phyloP scores from a whole-genome alignment of 768 basidiomycete genomes.

The Phallus indusiatus region DNA sequence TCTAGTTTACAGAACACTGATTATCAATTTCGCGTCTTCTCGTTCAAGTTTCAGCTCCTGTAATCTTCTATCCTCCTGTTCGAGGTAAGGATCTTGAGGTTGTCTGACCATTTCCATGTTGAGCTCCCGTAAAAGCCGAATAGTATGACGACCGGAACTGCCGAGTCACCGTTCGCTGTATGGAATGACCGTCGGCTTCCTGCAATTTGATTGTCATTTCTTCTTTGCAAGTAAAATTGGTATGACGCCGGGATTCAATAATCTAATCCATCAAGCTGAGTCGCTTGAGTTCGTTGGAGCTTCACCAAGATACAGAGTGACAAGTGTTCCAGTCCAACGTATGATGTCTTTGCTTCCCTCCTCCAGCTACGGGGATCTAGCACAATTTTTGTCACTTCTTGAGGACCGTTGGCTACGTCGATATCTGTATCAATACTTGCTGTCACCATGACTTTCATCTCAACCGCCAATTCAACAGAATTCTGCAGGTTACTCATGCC shows the following conservation, averaged over 20 bases:
- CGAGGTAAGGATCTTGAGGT: slow-evolving; percentile 8
- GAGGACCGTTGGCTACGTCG: slow-evolving; percentile 28
- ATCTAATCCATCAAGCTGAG: slow-evolving; percentile 20
- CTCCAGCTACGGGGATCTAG: slow-evolving; percentile 23
- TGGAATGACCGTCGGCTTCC: slow-evolving; percentile 2
- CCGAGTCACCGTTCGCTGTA: slow-evolving; percentile 14
- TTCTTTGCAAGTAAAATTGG: slow-evolving; percentile 21
- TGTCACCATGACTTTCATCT: no score
- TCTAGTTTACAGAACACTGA: no score
- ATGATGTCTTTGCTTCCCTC: slow-evolving; percentile 9
- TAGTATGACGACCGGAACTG: slow-evolving; percentile 19
- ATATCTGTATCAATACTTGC: no score
- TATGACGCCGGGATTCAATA: slow-evolving; percentile 17
- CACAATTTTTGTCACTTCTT: slow-evolving; percentile 23
- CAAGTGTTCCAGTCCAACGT: slow-evolving; percentile 15
- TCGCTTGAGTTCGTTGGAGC: slow-evolving; percentile 20
- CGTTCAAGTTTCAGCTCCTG: no score
- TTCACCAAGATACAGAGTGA: slow-evolving; percentile 26
- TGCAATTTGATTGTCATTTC: slow-evolving; percentile 13
- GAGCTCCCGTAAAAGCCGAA: slow-evolving; percentile 23
- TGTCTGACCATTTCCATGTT: slow-evolving; percentile 19
- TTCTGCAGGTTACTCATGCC: no score
- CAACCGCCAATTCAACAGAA: no score
- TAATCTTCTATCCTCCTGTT: no score
- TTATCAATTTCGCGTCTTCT: no score